These are phyloP conservation scores for Trichoderma simmonsii DNA, from an alignment of 2,329 filamentous ascomycete species.

Conservation along the genomic window DNA sequence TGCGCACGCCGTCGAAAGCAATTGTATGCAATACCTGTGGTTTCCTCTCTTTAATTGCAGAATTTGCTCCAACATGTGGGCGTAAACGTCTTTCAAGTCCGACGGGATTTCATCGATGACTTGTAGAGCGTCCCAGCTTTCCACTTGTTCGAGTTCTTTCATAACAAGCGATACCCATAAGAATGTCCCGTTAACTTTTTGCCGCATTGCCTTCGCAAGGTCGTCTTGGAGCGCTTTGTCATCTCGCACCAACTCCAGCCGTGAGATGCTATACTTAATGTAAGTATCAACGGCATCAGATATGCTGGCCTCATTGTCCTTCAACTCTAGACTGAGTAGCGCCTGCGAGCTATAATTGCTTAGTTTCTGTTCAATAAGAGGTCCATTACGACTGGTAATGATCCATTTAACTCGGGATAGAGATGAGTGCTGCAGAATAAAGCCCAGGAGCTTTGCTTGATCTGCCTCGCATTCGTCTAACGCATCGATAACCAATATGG, in stretches of 20 bases:
- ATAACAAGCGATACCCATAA: neutral
- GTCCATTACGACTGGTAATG: neutral
- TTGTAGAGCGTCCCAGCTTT: neutral
- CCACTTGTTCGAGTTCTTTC: neutral
- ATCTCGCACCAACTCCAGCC: neutral
- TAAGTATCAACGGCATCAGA: neutral
- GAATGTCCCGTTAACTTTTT: neutral
- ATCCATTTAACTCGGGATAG: neutral
- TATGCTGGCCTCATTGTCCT: neutral
- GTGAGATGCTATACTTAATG: neutral
- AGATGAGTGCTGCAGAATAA: neutral
- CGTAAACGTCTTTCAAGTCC: neutral
- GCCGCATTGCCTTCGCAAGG: neutral
- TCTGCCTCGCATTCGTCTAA: neutral
- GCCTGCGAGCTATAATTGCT: neutral
- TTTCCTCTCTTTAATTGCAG: neutral
- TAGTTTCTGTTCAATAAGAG: neutral
- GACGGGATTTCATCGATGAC: neutral
- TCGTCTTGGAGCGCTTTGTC: neutral
- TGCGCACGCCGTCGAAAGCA: neutral
- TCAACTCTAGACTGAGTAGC: neutral
- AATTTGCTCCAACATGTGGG: neutral
- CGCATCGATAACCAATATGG: neutral
- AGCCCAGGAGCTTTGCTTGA: neutral
- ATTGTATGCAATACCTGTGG: neutral